Percentiles rank a stretch among this genome's conserved stretches.
phyloP scores from a whole-genome alignment of 495 filamentous ascomycete species.

The Podospora pseudocomata region DNA sequence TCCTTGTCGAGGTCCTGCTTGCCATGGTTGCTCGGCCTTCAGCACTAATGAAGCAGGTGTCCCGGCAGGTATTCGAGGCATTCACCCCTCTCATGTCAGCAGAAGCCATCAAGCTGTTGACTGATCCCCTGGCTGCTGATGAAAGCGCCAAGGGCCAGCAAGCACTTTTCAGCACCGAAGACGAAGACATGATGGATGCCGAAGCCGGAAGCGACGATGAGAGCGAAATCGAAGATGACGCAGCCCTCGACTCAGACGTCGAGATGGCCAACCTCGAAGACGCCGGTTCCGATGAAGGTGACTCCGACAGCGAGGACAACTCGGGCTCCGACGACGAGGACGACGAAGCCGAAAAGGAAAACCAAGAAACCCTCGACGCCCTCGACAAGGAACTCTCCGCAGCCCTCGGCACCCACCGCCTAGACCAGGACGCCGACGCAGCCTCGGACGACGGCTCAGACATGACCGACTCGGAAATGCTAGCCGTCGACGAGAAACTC shows the following conservation, averaged over 20 bases:
- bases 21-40: slow-evolving; percentile 85
- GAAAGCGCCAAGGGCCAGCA: slow-evolving; percentile 81
- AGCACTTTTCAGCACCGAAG: slow-evolving; percentile 74
- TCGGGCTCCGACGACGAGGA: slow-evolving; percentile 30
- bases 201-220: slow-evolving; percentile 37
- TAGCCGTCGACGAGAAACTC: slow-evolving; percentile 77
- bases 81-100: slow-evolving; percentile 68
- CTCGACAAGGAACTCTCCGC: slow-evolving; percentile 77
- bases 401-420: slow-evolving; percentile 62
- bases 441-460: slow-evolving; percentile 61
- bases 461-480: slow-evolving; percentile 96
- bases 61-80: slow-evolving; percentile 78
- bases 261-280: slow-evolving; percentile 43
- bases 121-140: slow-evolving; percentile 67
- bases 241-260: slow-evolving; percentile 44
- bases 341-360: slow-evolving; percentile 41
- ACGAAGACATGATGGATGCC: slow-evolving; percentile 51
- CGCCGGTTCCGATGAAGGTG: slow-evolving; percentile 37
- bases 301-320: slow-evolving; percentile 42
- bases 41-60: slow-evolving; percentile 76
- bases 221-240: slow-evolving; percentile 32
- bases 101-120: slow-evolving; percentile 70
- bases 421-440: slow-evolving; percentile 49
- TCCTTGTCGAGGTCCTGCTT: slow-evolving; percentile 81
- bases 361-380: slow-evolving; percentile 48